phyloP scores from a whole-genome alignment of 805 yeast species.

The Starmerella sirachaensis region DNA sequence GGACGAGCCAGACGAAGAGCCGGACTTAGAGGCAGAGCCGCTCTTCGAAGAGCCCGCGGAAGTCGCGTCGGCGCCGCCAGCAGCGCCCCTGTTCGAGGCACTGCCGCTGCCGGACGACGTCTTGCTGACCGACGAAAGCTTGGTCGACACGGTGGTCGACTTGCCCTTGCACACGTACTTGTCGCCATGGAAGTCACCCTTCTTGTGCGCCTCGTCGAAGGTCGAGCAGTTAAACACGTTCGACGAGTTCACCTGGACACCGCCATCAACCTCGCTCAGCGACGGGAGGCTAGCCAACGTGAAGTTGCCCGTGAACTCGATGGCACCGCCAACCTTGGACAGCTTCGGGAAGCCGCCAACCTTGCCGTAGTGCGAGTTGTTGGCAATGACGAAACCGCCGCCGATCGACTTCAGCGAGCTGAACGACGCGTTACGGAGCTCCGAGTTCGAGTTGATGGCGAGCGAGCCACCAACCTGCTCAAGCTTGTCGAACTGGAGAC shows the following conservation, averaged over 20 bases:
- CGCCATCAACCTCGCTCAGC: conserved; percentile 78
- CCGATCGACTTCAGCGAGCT: conserved; percentile 60
- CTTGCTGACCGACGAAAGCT: conserved; percentile 14
- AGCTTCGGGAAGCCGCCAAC: conserved; percentile 67
- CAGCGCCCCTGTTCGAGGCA: conserved; percentile 8
- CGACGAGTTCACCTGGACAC: conserved; percentile 63
- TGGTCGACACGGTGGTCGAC: conserved; percentile 23
- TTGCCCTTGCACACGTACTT: conserved; percentile 40
- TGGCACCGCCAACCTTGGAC: conserved; percentile 76
- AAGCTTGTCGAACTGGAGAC: conserved; percentile 36
- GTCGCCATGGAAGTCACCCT: conserved; percentile 87
- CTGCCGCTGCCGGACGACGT: conserved; percentile 9
- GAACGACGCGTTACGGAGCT: conserved; percentile 58
- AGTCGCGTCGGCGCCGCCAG: conserved; percentile 10
- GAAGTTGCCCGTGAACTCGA: conserved; percentile 68
- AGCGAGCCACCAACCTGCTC: conserved; percentile 66
- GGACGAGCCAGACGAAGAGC: conserved; percentile 1
- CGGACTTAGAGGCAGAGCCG: conserved; percentile 4
- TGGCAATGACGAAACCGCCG: conserved; percentile 86
- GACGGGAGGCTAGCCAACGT: conserved; percentile 63
- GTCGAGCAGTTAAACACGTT: conserved; percentile 63
- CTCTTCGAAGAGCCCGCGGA: conserved; percentile 9
- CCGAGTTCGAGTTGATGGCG: conserved; percentile 59
- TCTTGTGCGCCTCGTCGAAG: conserved; percentile 57
- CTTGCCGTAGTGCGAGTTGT: conserved; percentile 60